phyloP scores from a whole-genome alignment of 805 yeast genomes.

The Torulaspora gathmanii region DNA sequence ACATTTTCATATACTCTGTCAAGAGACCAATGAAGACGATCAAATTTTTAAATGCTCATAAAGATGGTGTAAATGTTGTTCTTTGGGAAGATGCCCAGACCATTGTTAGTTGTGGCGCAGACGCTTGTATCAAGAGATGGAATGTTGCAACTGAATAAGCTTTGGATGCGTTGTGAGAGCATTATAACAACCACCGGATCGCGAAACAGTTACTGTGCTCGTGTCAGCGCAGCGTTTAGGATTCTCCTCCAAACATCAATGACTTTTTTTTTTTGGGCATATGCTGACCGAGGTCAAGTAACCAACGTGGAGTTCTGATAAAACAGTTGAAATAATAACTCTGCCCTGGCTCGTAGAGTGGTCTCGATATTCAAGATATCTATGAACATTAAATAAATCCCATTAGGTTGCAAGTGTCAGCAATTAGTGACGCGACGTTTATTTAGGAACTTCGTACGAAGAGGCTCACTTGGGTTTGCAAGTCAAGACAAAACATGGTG shows the following conservation, averaged over 20 bases:
- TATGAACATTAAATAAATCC: too few relatives aligned
- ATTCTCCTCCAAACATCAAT: too few relatives aligned
- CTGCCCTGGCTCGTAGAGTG: too few relatives aligned
- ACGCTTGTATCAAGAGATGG: conserved; percentile 80
- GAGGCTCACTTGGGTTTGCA: background rate
- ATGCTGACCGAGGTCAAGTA: too few relatives aligned
- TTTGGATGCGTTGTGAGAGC: background rate
- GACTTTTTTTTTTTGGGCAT: too few relatives aligned
- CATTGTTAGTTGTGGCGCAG: conserved; percentile 71
- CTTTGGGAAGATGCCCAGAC: conserved; percentile 54
- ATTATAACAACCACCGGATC: too few relatives aligned
- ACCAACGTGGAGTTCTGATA: too few relatives aligned
- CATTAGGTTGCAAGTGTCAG: background rate
- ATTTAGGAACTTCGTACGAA: background rate
- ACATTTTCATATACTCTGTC: conserved; percentile 74
- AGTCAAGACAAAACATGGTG: background rate
- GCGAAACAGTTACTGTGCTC: too few relatives aligned
- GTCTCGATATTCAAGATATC: background rate
- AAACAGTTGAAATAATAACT: too few relatives aligned
- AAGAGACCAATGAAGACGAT: conserved; percentile 71
- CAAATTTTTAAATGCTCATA: conserved; percentile 75
- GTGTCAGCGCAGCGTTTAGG: too few relatives aligned
- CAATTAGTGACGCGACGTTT: background rate
- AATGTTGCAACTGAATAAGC: conserved; percentile 18
- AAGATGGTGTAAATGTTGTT: conserved; percentile 76